Percentiles rank a stretch among this genome's conserved stretches.
Conservation (phyloP, 306 rosid species). For the Quercus wislizeni region DNA sequence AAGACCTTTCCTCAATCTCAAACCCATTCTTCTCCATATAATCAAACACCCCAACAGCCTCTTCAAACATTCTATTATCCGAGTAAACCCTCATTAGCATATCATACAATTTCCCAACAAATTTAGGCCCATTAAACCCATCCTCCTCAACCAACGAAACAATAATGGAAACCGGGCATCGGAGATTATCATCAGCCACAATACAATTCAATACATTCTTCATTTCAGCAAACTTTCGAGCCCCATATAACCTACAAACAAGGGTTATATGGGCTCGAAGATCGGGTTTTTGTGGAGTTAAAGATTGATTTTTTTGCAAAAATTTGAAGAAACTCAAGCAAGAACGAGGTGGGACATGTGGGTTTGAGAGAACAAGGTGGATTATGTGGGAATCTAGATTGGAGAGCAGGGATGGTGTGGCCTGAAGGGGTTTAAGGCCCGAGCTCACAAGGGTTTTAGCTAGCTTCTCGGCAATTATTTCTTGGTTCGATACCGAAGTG, state of each 20-base stretch:
- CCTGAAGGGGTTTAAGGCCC: conserved; percentile 29
- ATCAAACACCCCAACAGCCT: conserved; percentile 56
- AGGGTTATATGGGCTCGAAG: conserved; percentile 57
- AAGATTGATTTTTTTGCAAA: conserved; percentile 33
- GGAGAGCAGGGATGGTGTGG: conserved; percentile 36
- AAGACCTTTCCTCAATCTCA: conserved; percentile 73
- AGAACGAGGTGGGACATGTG: conserved; percentile 30
- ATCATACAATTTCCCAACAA: conserved; percentile 56
- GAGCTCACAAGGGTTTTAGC: conserved; percentile 27
- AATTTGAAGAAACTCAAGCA: conserved; percentile 57
- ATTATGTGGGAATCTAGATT: conserved; percentile 44
- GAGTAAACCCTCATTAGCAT: conserved; percentile 71
- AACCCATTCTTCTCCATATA: conserved; percentile 37
- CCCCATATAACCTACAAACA: conserved; percentile 37
- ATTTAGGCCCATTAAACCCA: conserved; percentile 18
- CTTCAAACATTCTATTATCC: conserved; percentile 53
- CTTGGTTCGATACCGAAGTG: conserved; percentile 22
- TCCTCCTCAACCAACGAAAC: conserved; percentile 36
- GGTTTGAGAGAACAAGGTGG: conserved; percentile 57
- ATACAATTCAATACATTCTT: conserved; percentile 43
- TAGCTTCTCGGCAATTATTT: conserved; percentile 38
- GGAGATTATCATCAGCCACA: conserved; percentile 22
- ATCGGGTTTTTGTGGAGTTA: conserved; percentile 39
- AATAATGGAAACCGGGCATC: conserved; percentile 20
- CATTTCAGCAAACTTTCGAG: conserved; percentile 48